These are phyloP conservation scores for Populus tremula DNA, from an alignment of 345 rosid genomes.

Conservation along the genomic window DNA sequence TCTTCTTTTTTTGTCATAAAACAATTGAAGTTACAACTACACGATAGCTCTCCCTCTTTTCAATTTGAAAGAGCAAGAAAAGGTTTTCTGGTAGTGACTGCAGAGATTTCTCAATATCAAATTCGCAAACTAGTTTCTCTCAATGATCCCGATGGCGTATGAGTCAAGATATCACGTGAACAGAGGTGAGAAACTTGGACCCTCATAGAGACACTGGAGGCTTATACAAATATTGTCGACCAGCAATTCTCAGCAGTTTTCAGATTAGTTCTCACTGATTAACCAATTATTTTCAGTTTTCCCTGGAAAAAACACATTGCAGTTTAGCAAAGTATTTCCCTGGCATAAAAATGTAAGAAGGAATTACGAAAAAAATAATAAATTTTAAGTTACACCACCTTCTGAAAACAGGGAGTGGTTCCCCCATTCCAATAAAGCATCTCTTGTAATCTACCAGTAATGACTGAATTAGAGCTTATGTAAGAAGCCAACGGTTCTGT, in stretches of 20 bases:
- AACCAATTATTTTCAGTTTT: neutral
- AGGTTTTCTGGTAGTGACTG: neutral
- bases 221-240: neutral
- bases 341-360: neutral
- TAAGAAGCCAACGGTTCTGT: neutral
- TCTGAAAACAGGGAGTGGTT: neutral
- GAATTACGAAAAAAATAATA: neutral
- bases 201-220: neutral
- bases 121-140: neutral
- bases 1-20: too few relatives aligned
- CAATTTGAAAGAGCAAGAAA: too few relatives aligned
- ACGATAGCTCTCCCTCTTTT: too few relatives aligned
- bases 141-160: neutral
- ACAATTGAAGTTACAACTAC: too few relatives aligned
- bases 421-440: neutral
- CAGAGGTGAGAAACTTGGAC: neutral
- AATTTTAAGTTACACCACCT: neutral
- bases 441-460: conserved; percentile 4
- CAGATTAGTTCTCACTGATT: neutral
- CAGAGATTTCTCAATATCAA: neutral
- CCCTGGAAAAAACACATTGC: neutral
- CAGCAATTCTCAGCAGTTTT: neutral
- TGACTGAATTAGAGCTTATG: conserved; percentile 12
- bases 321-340: neutral
- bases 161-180: neutral